Evolutionary conservation across 2,329 filamentous ascomycete genomes (phyloP), one percentile per base, ranked within the genome.

Genomic region (Nectriaceae sp.): DNA sequence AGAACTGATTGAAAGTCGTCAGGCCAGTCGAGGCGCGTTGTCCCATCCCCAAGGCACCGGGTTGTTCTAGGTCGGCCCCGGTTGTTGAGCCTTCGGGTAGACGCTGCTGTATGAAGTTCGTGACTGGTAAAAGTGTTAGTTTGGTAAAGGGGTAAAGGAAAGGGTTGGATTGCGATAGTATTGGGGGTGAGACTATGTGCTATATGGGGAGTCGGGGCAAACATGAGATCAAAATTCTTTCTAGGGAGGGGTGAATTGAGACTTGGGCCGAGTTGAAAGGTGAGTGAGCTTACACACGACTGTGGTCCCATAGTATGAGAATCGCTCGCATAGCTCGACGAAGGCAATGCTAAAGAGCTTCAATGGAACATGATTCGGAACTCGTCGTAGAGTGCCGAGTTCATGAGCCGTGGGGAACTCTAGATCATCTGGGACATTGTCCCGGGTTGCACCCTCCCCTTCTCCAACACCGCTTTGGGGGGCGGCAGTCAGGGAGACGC

Each of bases 261-360:
- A n/a, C n/a, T n/a, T n/a, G n/a, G n/a, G n/a, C 24, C 26, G 35
- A 18, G 10, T n/a, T 39, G n/a, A 40, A 24, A 19, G 0, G 21
- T 21, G 16, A 8, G 21, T 18, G 72, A 85, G n/a, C 62, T 83
- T 66, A 84, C 82, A 84, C 33, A 87, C 76, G 35, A 80, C 77
- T 11, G 79, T 80, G 4, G 80, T 82, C 26, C 87, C 87, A 58
- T 89, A 89, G 73, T 88, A 90, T 3, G 82, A 85, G 67, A 88
- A 88, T 26, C 87, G 82, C 68, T 90, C 87, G 66, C 84, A 88
- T 21, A 89, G 65, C 65, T 89, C 85, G 37, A 88, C 76, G 49
- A 88, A 82, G 2, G 82, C 83, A 52, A 89, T 79, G 22, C 80
- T 83, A 61, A 80, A 87, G 10, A 83, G 72, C 29, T 74, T 77